Base-by-base conservation (phyloP, 2,329 filamentous ascomycete species). In the Neofusicoccum parvum region DNA sequence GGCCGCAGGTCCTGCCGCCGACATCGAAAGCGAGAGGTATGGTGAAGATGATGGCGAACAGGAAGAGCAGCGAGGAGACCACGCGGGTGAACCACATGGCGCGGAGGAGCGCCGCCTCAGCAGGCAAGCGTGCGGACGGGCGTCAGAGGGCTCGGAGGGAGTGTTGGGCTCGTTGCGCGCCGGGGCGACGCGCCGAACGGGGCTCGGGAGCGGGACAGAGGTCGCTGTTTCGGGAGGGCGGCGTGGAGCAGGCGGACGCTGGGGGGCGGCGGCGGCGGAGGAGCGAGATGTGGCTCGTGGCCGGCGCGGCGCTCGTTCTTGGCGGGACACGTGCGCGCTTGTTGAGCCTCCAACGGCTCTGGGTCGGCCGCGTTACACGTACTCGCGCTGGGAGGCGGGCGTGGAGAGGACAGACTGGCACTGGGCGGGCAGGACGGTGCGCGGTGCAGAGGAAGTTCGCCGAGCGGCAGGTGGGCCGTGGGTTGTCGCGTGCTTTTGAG, bases 1-100 rank as follows among this genome's bases (percentile, higher is more conserved):
- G 85, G 67, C 95, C 95, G 75, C 93, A 96, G 72, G 95, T 94
- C 74, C 92, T 90, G 68, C 95, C 95, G 76, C 95, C 95, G 74
- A 98, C 94, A 87, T 99, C 95, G 82, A 98, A 98, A 74, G 94
- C 92, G 76, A 99, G 89, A 68, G 95, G 95, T 76, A 99, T 95
- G 68, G 93, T 97, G 76, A 98, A 91, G 75, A 98, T 89, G 78
- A 97, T 93, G 80, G 91, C 91, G 80, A 94, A 86, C 73, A 98
- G 88, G 81, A 97, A 98, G 80, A 92, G 80, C 76, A 90, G 85
- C 80, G 92, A 92, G 75, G 92, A 92, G 72, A 94, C 76, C 77
- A 90, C 86, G 77, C 90, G 89, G 79, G 94, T 88, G 79, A 94
- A 85, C 90, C 90, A 93, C 92, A 97, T 96, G 80, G 81, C 78